Evolutionary conservation across 139 green algal species (phyloP).

Genomic region (Closterium sp.): DNA sequence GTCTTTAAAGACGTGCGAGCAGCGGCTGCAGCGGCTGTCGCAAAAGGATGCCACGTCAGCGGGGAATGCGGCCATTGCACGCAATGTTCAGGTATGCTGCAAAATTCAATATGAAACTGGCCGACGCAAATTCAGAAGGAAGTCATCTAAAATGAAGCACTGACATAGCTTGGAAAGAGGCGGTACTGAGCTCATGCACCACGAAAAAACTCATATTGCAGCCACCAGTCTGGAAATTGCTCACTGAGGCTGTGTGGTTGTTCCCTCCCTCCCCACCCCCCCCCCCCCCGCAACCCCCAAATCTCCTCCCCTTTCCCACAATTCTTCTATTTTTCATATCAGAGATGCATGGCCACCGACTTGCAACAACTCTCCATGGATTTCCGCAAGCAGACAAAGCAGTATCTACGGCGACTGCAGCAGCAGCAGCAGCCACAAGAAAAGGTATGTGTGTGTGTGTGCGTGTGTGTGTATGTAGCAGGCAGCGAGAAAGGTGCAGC

Average conservation of each 20-base stretch:
- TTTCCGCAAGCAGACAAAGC: conserved; percentile 56
- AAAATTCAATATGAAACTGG: neutral
- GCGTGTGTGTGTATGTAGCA: neutral
- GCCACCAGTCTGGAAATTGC: no score
- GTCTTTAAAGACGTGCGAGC: conserved; percentile 52
- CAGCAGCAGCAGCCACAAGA: conserved; percentile 41
- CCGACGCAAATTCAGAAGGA: neutral
- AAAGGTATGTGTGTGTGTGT: conserved; percentile 23
- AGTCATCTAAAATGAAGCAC: no score
- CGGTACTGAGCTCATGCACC: no score
- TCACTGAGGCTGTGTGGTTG: neutral
- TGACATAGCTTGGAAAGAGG: no score
- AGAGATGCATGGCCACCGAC: conserved; percentile 55
- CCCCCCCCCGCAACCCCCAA: neutral
- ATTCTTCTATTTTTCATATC: neutral
- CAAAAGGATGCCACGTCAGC: neutral
- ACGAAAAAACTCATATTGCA: no score
- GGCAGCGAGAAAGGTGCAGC: neutral
- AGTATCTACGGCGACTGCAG: conserved; percentile 46
- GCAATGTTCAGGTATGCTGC: conserved; percentile 51
- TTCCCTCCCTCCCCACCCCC: neutral
- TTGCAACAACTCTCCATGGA: conserved; percentile 55
- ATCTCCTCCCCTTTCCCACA: neutral
- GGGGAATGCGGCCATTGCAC: conserved; percentile 38
- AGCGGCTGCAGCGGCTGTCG: conserved; percentile 34